phyloP scores from a whole-genome alignment of 768 basidiomycete genomes.

The Holtermanniella nyarrowii region DNA sequence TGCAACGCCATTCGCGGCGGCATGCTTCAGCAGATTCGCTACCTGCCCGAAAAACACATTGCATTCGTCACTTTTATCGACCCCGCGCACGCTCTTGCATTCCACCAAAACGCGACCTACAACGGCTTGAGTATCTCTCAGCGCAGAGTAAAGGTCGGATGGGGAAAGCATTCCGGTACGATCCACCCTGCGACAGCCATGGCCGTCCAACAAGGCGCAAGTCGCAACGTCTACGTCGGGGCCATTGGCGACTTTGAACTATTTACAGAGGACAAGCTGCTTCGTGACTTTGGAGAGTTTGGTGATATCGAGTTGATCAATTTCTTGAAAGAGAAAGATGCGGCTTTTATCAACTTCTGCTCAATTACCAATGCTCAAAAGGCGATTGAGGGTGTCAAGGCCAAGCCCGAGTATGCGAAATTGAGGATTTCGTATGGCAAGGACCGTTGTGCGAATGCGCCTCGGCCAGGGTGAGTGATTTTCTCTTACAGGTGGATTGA shows the following conservation, averaged over 20 bases:
- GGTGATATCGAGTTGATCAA: conserved; percentile 96
- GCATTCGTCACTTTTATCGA: conserved; percentile 96
- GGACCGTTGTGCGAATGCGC: conserved; percentile 88
- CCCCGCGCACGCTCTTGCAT: conserved; percentile 80
- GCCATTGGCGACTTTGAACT: conserved; percentile 90
- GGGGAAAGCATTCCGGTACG: conserved; percentile 93
- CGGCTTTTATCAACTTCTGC: conserved; percentile 50
- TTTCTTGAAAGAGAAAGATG: conserved; percentile 85
- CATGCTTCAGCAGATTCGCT: conserved; percentile 84
- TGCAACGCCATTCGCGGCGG: conserved; percentile 97
- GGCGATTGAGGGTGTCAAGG: conserved; percentile 93
- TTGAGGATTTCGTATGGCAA: conserved; percentile 90
- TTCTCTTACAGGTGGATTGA: conserved; percentile 1
- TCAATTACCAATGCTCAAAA: conserved; percentile 52
- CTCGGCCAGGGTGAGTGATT: conserved; percentile 31
- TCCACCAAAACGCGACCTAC: conserved; percentile 83
- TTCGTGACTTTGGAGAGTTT: conserved; percentile 86
- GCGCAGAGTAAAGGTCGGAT: conserved; percentile 89
- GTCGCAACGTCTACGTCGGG: conserved; percentile 92
- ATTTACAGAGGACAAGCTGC: conserved; percentile 79
- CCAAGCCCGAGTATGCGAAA: conserved; percentile 76
- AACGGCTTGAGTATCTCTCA: conserved; percentile 86
- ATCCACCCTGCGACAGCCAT: conserved; percentile 71
- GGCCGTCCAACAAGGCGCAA: conserved; percentile 84
- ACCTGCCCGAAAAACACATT: conserved; percentile 73